Percentiles rank a stretch among this genome's conserved stretches.
Conservation (phyloP, 768 basidiomycete species). For the Boletales sp. region DNA sequence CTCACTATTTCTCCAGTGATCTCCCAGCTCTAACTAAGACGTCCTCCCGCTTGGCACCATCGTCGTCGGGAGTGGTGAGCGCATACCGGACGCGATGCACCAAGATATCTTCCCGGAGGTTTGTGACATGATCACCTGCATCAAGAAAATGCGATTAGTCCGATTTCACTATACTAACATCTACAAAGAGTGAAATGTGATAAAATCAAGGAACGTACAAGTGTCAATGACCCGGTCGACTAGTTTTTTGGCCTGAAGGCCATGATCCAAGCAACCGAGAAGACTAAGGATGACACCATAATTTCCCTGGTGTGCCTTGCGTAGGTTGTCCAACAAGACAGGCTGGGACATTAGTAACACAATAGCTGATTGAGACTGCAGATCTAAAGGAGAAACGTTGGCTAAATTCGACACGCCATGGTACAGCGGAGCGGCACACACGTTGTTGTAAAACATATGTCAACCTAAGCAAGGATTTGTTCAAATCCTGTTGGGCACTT, state of each 20-base stretch:
- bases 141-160: conserved; percentile 8
- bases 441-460: conserved; percentile 81
- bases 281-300: conserved; percentile 90
- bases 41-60: conserved; percentile 46
- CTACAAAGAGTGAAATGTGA: neutral
- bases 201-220: conserved; percentile 31
- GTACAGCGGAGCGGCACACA: conserved; percentile 28
- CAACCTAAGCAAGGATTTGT: conserved; percentile 67
- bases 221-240: conserved; percentile 90
- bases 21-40: conserved; percentile 65
- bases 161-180: neutral
- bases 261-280: conserved; percentile 88
- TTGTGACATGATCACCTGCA: conserved; percentile 86
- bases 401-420: neutral
- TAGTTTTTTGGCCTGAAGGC: conserved; percentile 78
- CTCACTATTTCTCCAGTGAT: conserved; percentile 88
- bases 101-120: conserved; percentile 87
- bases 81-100: conserved; percentile 83
- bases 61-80: conserved; percentile 69
- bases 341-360: conserved; percentile 81
- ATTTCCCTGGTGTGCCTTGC: conserved; percentile 89
- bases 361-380: conserved; percentile 78
- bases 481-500: conserved; percentile 76
- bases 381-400: conserved; percentile 39
- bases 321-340: conserved; percentile 75